Conservation (phyloP, 75 land plant species). For the Selaginella tamariscina region DNA sequence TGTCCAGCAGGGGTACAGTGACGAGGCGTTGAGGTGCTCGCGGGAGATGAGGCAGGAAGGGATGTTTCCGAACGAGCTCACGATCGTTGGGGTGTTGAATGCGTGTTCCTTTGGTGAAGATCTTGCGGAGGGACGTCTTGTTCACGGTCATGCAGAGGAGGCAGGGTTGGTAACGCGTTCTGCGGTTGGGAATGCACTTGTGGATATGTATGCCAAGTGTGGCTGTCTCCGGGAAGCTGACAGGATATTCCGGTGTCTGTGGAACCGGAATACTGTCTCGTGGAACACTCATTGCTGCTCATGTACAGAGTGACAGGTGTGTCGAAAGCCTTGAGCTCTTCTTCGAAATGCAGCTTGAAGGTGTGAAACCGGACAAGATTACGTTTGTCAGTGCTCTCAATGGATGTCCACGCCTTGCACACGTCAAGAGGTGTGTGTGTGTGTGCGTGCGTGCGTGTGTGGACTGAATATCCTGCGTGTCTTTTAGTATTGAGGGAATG, state of each 20-base stretch:
- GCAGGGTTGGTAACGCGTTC: background rate
- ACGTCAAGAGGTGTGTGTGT: too few relatives aligned
- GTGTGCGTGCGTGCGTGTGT: too few relatives aligned
- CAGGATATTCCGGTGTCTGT: background rate
- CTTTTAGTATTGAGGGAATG: background rate
- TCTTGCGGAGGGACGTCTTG: background rate
- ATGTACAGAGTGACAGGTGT: background rate
- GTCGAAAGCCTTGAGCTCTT: background rate
- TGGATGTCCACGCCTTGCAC: background rate
- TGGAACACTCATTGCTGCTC: conserved; percentile 1
- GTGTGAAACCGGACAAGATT: conserved; percentile 3
- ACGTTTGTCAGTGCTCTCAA: background rate
- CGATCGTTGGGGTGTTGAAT: background rate
- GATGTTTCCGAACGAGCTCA: background rate
- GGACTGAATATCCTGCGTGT: too few relatives aligned
- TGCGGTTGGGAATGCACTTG: conserved; percentile 3
- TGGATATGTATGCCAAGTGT: conserved; percentile 8
- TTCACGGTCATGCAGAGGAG: background rate
- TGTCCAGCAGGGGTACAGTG: background rate
- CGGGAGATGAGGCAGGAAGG: background rate
- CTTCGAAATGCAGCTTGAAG: background rate
- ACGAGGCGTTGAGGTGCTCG: background rate
- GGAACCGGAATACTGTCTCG: background rate
- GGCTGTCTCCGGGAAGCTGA: background rate
- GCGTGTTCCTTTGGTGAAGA: background rate